Conservation (phyloP, 352 stramenopile genomes). For the Phytophthora ohioensis region DNA sequence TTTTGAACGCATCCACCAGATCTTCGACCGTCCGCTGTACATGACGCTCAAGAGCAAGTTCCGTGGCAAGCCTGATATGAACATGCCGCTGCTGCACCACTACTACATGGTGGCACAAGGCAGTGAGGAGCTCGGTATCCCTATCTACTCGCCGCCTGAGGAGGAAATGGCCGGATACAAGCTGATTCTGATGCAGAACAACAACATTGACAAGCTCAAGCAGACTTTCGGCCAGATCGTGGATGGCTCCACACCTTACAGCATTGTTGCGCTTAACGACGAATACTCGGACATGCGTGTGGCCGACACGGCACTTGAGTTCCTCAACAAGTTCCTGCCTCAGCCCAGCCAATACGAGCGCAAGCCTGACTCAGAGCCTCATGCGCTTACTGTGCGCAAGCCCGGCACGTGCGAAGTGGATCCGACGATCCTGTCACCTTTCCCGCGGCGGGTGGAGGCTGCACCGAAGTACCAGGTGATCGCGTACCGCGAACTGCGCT, state of each 20-base stretch:
- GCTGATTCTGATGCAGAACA: slow-evolving; percentile 85
- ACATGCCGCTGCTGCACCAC: slow-evolving; percentile 88
- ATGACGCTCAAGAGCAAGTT: slow-evolving; percentile 90
- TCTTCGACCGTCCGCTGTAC: slow-evolving; percentile 85
- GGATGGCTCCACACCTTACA: slow-evolving; percentile 69
- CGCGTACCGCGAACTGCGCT: slow-evolving; percentile 82
- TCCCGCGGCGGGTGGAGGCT: slow-evolving; percentile 66
- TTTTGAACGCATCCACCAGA: slow-evolving; percentile 89
- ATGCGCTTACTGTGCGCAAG: slow-evolving; percentile 69
- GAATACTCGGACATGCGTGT: slow-evolving; percentile 88
- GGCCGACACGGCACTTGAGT: slow-evolving; percentile 72
- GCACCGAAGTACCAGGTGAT: slow-evolving; percentile 84
- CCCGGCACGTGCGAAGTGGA: slow-evolving; percentile 77
- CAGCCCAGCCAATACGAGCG: slow-evolving; percentile 76
- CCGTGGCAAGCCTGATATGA: slow-evolving; percentile 87
- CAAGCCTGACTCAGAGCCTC: slow-evolving; percentile 49
- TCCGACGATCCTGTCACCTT: slow-evolving; percentile 71
- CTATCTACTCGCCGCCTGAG: slow-evolving; percentile 73
- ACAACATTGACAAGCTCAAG: slow-evolving; percentile 80
- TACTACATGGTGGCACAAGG: slow-evolving; percentile 91
- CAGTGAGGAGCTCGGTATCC: slow-evolving; percentile 80
- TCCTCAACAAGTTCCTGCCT: slow-evolving; percentile 77
- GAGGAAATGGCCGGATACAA: slow-evolving; percentile 88
- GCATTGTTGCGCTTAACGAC: slow-evolving; percentile 88
- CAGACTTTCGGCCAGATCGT: slow-evolving; percentile 74